Percentiles rank a stretch among this genome's conserved stretches.
Conservation (phyloP, 208 protist genomes). For the Leishmania tropica region DNA sequence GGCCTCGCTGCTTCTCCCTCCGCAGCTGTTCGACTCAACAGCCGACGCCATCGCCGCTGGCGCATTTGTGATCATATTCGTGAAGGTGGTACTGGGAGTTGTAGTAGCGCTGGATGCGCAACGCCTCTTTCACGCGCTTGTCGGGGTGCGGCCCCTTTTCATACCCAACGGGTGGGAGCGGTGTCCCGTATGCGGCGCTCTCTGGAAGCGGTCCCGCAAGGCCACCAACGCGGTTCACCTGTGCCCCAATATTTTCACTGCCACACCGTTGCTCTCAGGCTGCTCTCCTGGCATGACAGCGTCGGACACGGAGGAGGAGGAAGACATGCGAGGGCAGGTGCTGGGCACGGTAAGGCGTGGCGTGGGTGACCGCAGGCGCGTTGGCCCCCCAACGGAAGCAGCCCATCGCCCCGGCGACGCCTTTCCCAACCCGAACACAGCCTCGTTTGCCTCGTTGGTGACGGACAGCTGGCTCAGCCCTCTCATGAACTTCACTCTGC, state of each 20-base stretch:
- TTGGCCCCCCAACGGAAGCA: not conserved
- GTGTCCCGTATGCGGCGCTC: slow-evolving; percentile 63
- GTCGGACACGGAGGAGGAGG: slow-evolving; percentile 13
- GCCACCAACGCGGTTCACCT: slow-evolving; percentile 21
- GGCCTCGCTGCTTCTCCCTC: slow-evolving; percentile 31
- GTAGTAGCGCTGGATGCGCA: slow-evolving; percentile 51
- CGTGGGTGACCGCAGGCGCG: not conserved
- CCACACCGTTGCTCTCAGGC: not conserved
- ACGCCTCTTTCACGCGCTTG: slow-evolving; percentile 65
- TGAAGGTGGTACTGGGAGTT: slow-evolving; percentile 43
- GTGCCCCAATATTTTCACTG: slow-evolving; percentile 29
- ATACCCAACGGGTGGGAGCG: slow-evolving; percentile 59
- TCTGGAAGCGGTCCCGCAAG: slow-evolving; percentile 40
- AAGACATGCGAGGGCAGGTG: not conserved
- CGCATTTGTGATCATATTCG: slow-evolving; percentile 28
- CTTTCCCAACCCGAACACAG: slow-evolving; percentile 60
- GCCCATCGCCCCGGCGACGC: slow-evolving; percentile 42
- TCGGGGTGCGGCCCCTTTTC: slow-evolving; percentile 62
- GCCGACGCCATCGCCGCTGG: slow-evolving; percentile 19
- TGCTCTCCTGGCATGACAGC: slow-evolving; percentile 10
- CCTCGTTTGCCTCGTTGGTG: slow-evolving; percentile 30
- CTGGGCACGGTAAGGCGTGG: not conserved
- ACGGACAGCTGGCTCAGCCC: slow-evolving; percentile 78
- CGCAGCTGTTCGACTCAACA: slow-evolving; percentile 28
- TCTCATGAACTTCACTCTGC: slow-evolving; percentile 59